These are phyloP conservation scores for Plasmodium vinckei DNA, from an alignment of 169 alveolate species.

Conservation along the genomic window DNA sequence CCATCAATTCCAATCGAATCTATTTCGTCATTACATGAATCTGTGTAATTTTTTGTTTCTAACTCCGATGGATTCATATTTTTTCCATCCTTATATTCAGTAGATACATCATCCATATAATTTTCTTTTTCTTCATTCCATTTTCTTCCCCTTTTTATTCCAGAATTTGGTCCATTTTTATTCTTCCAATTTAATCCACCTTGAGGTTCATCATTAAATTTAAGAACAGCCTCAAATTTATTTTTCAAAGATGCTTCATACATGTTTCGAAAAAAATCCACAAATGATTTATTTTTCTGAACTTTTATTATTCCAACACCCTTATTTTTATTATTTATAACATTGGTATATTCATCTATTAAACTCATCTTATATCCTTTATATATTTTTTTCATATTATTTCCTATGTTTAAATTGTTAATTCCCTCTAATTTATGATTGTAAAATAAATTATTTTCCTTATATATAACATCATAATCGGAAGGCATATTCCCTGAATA, in stretches of 20 bases:
- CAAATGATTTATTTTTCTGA: slow-evolving; percentile 12
- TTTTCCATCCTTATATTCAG: neutral
- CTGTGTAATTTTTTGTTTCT: neutral
- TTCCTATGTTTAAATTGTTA: neutral
- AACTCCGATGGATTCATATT: neutral
- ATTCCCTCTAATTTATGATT: neutral
- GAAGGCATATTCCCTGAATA: neutral
- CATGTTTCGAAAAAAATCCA: slow-evolving; percentile 10
- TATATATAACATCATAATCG: too few species aligned
- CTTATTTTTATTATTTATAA: slow-evolving; percentile 10
- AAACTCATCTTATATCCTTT: slow-evolving; percentile 13
- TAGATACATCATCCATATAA: neutral
- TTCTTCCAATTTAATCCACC: neutral
- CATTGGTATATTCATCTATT: slow-evolving; percentile 12
- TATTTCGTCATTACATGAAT: neutral
- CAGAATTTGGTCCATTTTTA: neutral
- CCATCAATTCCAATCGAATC: too few species aligned
- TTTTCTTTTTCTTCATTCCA: neutral
- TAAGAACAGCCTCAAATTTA: slow-evolving; percentile 8
- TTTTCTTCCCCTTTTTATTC: neutral
- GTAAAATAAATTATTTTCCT: neutral
- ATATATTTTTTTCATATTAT: slow-evolving; percentile 7
- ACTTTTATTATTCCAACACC: slow-evolving; percentile 5
- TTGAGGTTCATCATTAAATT: slow-evolving; percentile 14
- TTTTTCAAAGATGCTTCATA: slow-evolving; percentile 29